Conservation (phyloP, 1,139 yeast genomes). For the Kodamaea alishanica region DNA sequence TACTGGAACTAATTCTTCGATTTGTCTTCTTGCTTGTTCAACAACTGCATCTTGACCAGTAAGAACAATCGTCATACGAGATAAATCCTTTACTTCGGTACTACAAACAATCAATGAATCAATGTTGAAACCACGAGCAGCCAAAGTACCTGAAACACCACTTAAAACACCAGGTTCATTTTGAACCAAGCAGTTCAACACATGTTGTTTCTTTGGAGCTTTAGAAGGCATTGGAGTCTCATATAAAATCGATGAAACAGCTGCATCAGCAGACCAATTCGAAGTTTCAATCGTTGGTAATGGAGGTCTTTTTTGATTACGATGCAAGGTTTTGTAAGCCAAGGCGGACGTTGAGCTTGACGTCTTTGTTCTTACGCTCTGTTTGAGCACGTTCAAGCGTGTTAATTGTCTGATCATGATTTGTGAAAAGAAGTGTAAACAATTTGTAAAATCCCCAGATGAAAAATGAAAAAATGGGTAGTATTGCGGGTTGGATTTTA, state of each 20-base stretch:
- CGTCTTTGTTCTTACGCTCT: conserved; percentile 24
- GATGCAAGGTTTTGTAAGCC: conserved; percentile 88
- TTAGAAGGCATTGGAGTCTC: conserved; percentile 82
- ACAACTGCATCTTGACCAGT: conserved; percentile 94
- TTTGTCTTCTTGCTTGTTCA: conserved; percentile 98
- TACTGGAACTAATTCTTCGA: conserved; percentile 96
- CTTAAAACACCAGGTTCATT: conserved; percentile 98
- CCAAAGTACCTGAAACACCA: conserved; percentile 89
- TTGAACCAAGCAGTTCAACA: conserved; percentile 93
- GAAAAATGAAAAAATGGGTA: too few relatives aligned
- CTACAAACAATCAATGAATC: conserved; percentile 95
- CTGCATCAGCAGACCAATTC: conserved; percentile 91
- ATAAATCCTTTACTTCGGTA: conserved; percentile 92
- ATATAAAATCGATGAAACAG: conserved; percentile 89
- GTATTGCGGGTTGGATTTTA: too few relatives aligned
- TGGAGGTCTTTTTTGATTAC: conserved; percentile 83
- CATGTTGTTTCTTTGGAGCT: conserved; percentile 76
- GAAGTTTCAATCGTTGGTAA: conserved; percentile 95
- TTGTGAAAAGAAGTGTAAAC: too few relatives aligned
- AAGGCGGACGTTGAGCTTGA: conserved; percentile 85
- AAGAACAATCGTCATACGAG: conserved; percentile 94
- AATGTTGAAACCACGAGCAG: conserved; percentile 97
- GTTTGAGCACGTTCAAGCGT: conserved; percentile 9
- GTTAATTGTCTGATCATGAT: too few relatives aligned
- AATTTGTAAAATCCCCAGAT: too few relatives aligned